Conservation (phyloP, 257 asterid genomes). For the Echites panduratus region DNA sequence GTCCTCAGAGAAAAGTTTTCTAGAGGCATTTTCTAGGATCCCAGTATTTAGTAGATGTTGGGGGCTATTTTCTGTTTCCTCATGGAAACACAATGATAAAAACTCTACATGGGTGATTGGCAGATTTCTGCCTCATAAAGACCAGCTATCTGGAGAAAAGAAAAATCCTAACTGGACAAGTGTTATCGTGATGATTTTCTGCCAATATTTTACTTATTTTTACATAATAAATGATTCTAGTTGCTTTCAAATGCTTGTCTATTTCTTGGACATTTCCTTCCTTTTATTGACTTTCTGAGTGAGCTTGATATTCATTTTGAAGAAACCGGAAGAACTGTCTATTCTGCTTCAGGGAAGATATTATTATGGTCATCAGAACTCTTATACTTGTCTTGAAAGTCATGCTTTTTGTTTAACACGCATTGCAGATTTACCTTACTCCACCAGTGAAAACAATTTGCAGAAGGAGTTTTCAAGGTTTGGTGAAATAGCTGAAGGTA, state of each 20-base stretch:
- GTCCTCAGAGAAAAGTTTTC: no score
- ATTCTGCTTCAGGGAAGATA: not conserved
- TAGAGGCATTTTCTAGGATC: not conserved
- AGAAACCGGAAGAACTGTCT: not conserved
- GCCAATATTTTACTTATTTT: not conserved
- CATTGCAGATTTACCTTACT: constrained; percentile 43
- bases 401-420: not conserved
- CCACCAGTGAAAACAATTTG: constrained; percentile 38
- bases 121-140: not conserved
- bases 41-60: not conserved
- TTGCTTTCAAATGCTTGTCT: not conserved
- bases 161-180: not conserved
- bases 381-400: not conserved
- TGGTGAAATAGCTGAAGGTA: constrained; percentile 66
- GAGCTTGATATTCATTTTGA: not conserved
- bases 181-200: not conserved
- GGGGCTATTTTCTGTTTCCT: not conserved
- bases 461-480: constrained; percentile 48
- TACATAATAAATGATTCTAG: not conserved
- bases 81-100: not conserved
- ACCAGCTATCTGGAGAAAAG: not conserved
- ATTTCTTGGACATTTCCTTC: not conserved
- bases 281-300: not conserved
- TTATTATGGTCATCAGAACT: not conserved
- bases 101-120: not conserved